These are phyloP conservation scores for Rubia tinctorum DNA, from an alignment of 305 asterid species.

Conservation along the genomic window DNA sequence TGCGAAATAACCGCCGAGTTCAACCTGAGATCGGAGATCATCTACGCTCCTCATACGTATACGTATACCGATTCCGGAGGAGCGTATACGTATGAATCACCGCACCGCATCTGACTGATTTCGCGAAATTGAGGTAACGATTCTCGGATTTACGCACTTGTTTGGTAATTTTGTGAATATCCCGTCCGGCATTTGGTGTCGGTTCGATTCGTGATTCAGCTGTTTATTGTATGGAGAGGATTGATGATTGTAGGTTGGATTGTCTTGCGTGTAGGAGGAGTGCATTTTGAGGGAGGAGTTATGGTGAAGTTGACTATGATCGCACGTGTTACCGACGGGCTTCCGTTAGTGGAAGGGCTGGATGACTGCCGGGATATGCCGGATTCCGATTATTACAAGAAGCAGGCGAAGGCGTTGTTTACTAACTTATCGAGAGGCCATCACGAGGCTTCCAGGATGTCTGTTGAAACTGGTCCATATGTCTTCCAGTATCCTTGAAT, in stretches of 20 bases:
- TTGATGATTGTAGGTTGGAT: too few species aligned
- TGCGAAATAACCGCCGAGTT: neutral
- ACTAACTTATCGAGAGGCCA: slow-evolving; percentile 87
- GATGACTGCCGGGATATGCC: slow-evolving; percentile 92
- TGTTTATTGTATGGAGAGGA: neutral
- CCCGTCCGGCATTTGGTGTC: neutral
- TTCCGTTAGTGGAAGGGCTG: slow-evolving; percentile 83
- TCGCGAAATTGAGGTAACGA: neutral
- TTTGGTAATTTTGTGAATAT: neutral
- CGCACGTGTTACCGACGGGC: slow-evolving; percentile 97
- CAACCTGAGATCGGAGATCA: neutral
- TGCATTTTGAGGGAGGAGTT: slow-evolving; percentile 18
- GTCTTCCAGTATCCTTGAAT: slow-evolving; percentile 75
- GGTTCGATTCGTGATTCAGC: neutral
- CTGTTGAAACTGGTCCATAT: slow-evolving; percentile 87
- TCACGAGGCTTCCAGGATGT: slow-evolving; percentile 93
- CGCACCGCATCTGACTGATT: slow-evolving; percentile 1
- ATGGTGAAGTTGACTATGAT: slow-evolving; percentile 96
- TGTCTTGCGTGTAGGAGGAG: neutral
- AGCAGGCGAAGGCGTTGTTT: slow-evolving; percentile 82
- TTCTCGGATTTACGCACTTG: neutral
- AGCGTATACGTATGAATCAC: slow-evolving; percentile 15
- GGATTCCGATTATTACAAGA: slow-evolving; percentile 84
- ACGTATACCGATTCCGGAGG: slow-evolving; percentile 2
- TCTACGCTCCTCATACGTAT: neutral